phyloP scores from a whole-genome alignment of 257 asterid species.

The Ehretia macrophylla region DNA sequence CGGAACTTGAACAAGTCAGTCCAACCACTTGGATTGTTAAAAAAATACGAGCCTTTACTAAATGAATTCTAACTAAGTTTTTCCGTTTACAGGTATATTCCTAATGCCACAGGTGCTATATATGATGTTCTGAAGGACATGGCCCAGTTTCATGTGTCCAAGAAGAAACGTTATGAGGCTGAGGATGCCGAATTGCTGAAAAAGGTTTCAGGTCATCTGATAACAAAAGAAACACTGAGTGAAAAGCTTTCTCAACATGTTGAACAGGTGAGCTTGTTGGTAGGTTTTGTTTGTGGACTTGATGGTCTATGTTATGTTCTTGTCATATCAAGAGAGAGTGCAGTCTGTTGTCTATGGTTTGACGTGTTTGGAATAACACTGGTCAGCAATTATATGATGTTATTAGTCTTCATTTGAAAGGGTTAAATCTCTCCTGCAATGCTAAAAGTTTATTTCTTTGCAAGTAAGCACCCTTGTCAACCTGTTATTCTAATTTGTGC shows the following conservation, averaged over 20 bases:
- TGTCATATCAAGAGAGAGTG: no score
- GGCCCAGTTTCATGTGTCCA: conserved; percentile 47
- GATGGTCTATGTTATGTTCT: neutral
- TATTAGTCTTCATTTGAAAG: no score
- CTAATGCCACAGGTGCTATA: conserved; percentile 67
- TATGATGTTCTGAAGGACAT: conserved; percentile 61
- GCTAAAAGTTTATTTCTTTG: no score
- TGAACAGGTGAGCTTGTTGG: conserved; percentile 49
- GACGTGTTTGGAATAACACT: no score
- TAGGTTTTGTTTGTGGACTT: neutral
- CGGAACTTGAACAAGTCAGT: conserved; percentile 75
- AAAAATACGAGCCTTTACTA: conserved; percentile 11
- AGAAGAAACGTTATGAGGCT: conserved; percentile 50
- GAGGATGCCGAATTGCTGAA: conserved; percentile 64
- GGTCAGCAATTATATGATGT: no score
- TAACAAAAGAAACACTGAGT: conserved; percentile 54
- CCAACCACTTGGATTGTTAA: conserved; percentile 17
- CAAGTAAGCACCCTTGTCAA: no score
- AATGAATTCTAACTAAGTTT: conserved; percentile 15
- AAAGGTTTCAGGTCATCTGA: conserved; percentile 45
- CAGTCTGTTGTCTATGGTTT: no score
- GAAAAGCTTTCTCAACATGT: conserved; percentile 87
- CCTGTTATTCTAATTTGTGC: no score
- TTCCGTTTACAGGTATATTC: conserved; percentile 59
- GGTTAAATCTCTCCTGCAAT: no score